Percentiles rank a stretch among this genome's conserved stretches.
Evolutionary conservation across 2,329 filamentous ascomycete genomes (phyloP).

Genomic region (Ophiocordyceps camponoti-saundersi): DNA sequence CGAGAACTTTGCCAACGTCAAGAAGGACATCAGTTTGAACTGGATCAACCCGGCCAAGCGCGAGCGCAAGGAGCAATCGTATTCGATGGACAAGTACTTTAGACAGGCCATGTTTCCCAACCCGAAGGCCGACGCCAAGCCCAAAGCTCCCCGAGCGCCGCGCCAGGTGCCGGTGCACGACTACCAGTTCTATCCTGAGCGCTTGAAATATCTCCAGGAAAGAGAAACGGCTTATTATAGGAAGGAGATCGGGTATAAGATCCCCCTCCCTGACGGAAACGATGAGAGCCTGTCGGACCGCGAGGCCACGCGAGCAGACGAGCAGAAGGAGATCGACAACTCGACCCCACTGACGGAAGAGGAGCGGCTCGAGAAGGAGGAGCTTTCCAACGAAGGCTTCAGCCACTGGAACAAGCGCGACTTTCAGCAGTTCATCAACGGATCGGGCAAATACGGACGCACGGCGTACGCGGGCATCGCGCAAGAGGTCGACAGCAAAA

Average conservation of each 20-base stretch:
- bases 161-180: slow-evolving; percentile 88
- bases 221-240: slow-evolving; percentile 91
- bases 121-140: slow-evolving; percentile 78
- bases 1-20: slow-evolving; percentile 79
- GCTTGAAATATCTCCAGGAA: slow-evolving; percentile 78
- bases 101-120: slow-evolving; percentile 65
- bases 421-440: slow-evolving; percentile 96
- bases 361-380: slow-evolving; percentile 74
- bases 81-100: slow-evolving; percentile 99
- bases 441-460: slow-evolving; percentile 81
- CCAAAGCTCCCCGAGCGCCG: slow-evolving; percentile 86
- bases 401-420: slow-evolving; percentile 92
- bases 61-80: slow-evolving; percentile 93
- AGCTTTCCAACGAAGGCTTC: slow-evolving; percentile 71
- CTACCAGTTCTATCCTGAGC: slow-evolving; percentile 88
- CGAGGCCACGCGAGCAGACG: slow-evolving; percentile 70
- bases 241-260: slow-evolving; percentile 93
- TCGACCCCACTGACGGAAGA: slow-evolving; percentile 77
- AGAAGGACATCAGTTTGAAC: slow-evolving; percentile 79
- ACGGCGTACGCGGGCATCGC: slow-evolving; percentile 73
- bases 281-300: slow-evolving; percentile 77
- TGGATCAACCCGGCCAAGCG: slow-evolving; percentile 99
- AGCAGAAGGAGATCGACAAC: slow-evolving; percentile 87
- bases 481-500: slow-evolving; percentile 83
- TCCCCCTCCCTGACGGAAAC: slow-evolving; percentile 71